These are phyloP conservation scores for Epichloe hybrida DNA, from an alignment of 2,329 filamentous ascomycete genomes.

Conservation along the genomic window DNA sequence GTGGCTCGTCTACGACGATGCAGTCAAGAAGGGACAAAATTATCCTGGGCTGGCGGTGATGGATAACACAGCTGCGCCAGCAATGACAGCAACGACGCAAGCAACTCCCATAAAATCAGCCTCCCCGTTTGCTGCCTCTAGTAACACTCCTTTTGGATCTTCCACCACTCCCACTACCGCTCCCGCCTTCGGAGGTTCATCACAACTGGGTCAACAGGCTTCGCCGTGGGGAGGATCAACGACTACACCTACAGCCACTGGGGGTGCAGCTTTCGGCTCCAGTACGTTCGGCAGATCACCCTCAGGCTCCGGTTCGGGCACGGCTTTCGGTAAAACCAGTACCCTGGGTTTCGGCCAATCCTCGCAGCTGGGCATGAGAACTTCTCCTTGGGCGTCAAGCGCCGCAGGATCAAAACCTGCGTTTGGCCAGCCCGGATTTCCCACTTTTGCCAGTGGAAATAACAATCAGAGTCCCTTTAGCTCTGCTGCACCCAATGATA, in stretches of 20 bases:
- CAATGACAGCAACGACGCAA: slow-evolving; percentile 16
- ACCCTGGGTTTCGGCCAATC: slow-evolving; percentile 41
- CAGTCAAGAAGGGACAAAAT: slow-evolving; percentile 57
- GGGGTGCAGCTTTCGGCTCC: slow-evolving; percentile 30
- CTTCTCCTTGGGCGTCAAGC: slow-evolving; percentile 39
- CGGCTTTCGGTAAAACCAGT: slow-evolving; percentile 36
- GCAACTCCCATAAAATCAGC: slow-evolving; percentile 17
- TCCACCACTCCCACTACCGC: slow-evolving; percentile 18
- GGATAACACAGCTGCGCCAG: slow-evolving; percentile 21
- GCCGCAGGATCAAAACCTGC: slow-evolving; percentile 22
- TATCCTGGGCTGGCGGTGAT: slow-evolving; percentile 56
- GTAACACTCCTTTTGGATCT: slow-evolving; percentile 28
- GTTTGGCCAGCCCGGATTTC: slow-evolving; percentile 43
- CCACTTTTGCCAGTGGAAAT: slow-evolving; percentile 24
- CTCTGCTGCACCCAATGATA: slow-evolving; percentile 10
- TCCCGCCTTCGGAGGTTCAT: slow-evolving; percentile 33
- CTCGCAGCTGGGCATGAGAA: slow-evolving; percentile 30
- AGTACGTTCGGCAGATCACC: slow-evolving; percentile 28
- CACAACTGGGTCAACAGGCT: slow-evolving; percentile 34
- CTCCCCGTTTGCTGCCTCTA: slow-evolving; percentile 17
- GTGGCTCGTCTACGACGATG: slow-evolving; percentile 88
- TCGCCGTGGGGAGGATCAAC: slow-evolving; percentile 39
- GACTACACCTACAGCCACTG: slow-evolving; percentile 16
- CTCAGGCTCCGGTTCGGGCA: slow-evolving; percentile 24
- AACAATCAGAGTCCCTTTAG: slow-evolving; percentile 25